Base-by-base conservation (phyloP, 2,329 filamentous ascomycete genomes). In the Neofusicoccum kwambonambiense region DNA sequence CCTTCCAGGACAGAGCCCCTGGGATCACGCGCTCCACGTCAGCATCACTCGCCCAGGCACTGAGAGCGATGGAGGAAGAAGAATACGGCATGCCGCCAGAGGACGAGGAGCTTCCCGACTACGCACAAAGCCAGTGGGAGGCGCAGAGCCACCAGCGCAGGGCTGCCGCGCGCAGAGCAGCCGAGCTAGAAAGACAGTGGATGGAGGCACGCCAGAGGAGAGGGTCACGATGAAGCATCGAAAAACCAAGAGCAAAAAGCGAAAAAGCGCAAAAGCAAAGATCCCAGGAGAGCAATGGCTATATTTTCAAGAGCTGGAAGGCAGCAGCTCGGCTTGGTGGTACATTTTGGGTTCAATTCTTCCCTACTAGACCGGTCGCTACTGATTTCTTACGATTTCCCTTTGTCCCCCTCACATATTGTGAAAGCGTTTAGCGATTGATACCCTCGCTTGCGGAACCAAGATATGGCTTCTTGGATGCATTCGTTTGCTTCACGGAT, bases 121-220 rank as follows among this genome's bases (percentile, higher is more conserved):
- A 83, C 66, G 80, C 78, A 31, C 74, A 79, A 64, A 82, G 79
- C 65, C 81, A 83, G 69, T 79, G 78, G 12, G 78, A 82, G 66
- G 80, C 79, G 68, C 75, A 76, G 34, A 75, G 73, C 8, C 71
- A 67, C 50, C 78, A 74, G 63, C 70, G 80, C 37, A 68, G 69
- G 12, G 79, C 79, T 66, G 80, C 80, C n/a, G 73, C 77, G 12
- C 73, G 76, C 39, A 71, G 81, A 66, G 81, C 80, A 52, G 72
- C 77, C 62, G 81, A 83, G 65, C 65, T 83, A 65, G 79, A 81
- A 62, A 74, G 74, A 39, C 72, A 78, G 58, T 83, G 81, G 81
- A 75, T 73, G 45, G 70, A 68, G 31, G 68, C 72, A 9, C 65
- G 70, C 45, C 63, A 70, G 19, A 54, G 69, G 34, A 68, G 70